Evolutionary conservation across 768 basidiomycete genomes (phyloP).

Genomic region (Tricholoma sp.): DNA sequence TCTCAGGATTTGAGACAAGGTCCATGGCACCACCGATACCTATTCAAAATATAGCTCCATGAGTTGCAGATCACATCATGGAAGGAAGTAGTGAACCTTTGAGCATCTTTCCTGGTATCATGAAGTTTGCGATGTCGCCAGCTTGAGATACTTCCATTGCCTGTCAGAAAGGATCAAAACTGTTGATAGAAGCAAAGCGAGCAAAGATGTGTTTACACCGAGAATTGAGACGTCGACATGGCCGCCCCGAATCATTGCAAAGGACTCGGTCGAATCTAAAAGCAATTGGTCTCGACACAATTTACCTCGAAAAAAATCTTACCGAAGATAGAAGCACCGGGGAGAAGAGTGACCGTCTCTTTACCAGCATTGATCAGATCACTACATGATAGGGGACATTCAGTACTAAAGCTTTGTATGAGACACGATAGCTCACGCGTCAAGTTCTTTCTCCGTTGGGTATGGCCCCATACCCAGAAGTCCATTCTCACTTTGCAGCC

Average conservation of each 20-base stretch:
- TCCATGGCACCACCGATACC: conserved; percentile 98
- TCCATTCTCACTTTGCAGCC: conserved; percentile 90
- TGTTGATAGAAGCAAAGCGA: background rate
- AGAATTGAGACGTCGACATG: conserved; percentile 93
- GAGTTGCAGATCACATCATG: background rate
- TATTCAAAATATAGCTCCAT: conserved; percentile 18
- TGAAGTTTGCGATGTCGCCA: conserved; percentile 96
- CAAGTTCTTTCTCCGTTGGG: conserved; percentile 72
- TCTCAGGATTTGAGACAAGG: conserved; percentile 92
- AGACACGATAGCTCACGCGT: conserved; percentile 52
- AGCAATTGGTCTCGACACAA: background rate
- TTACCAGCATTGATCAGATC: conserved; percentile 95
- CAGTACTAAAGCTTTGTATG: background rate
- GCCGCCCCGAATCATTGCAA: conserved; percentile 97
- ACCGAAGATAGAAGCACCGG: conserved; percentile 91
- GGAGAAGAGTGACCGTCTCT: conserved; percentile 88
- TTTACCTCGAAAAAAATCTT: conserved; percentile 15
- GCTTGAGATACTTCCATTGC: conserved; percentile 94
- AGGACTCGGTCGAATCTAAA: conserved; percentile 85
- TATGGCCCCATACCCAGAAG: conserved; percentile 90
- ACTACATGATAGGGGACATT: conserved; percentile 29
- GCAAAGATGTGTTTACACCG: conserved; percentile 52
- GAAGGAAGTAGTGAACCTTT: conserved; percentile 44
- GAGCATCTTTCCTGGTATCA: conserved; percentile 94
- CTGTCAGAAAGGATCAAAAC: conserved; percentile 29